These are phyloP conservation scores for Solanum lycopersicoides DNA, from an alignment of 257 asterid genomes.

Conservation along the genomic window DNA sequence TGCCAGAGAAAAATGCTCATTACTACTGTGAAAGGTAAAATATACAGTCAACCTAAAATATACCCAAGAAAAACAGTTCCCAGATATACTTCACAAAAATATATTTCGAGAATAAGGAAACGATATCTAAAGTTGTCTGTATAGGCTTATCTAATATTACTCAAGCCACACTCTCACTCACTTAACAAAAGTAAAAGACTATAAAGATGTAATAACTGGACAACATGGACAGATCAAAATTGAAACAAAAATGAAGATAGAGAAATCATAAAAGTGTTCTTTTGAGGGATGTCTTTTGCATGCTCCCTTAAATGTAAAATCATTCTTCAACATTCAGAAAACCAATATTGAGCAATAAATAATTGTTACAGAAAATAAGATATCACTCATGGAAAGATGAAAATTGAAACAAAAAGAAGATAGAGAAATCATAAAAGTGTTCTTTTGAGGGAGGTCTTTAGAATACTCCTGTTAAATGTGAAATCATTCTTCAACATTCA, in stretches of 20 bases:
- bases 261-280: neutral
- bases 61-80: neutral
- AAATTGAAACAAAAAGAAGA: no score
- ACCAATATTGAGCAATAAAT: neutral
- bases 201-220: neutral
- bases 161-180: neutral
- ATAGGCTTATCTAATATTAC: neutral
- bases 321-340: neutral
- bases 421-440: neutral
- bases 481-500: neutral
- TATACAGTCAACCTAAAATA: neutral
- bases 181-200: neutral
- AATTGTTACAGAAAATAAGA: no score
- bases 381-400: no score
- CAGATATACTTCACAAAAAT: neutral
- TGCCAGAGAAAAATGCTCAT: slow-evolving; percentile 14
- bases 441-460: neutral
- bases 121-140: neutral
- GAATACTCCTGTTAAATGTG: neutral
- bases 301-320: neutral
- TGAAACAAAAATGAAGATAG: neutral
- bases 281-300: neutral
- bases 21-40: neutral
- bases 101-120: neutral
- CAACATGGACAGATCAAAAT: neutral